These are phyloP conservation scores for Plantago elongata DNA, from an alignment of 257 asterid genomes.

Conservation along the genomic window DNA sequence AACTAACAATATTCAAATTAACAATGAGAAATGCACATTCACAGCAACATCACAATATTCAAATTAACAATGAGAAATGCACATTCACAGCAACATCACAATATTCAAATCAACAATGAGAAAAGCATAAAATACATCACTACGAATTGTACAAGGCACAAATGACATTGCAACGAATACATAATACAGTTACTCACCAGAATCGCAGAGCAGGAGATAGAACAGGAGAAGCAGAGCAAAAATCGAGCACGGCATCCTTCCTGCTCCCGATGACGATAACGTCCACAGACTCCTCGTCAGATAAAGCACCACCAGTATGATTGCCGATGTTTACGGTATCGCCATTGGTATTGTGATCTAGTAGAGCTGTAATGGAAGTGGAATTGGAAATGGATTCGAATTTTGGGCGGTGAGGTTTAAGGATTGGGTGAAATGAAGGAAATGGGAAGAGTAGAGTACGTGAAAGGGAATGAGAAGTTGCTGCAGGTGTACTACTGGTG, in stretches of 20 bases:
- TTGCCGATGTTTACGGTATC: conserved; percentile 12
- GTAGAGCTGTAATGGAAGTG: conserved; percentile 20
- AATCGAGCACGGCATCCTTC: conserved; percentile 70
- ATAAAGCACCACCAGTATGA: conserved; percentile 12
- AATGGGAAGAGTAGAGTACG: no score
- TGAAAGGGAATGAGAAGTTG: no score
- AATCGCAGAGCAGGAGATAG: conserved; percentile 66
- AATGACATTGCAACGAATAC: no score
- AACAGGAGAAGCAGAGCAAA: conserved; percentile 60
- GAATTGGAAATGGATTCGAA: neutral
- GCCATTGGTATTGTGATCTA: conserved; percentile 15
- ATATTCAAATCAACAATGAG: neutral
- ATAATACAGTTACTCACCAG: conserved; percentile 38
- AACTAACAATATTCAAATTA: neutral
- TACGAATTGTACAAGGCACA: no score
- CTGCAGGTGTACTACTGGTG: no score
- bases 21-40: neutral
- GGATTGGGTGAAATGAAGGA: no score
- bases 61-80: neutral
- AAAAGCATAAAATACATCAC: no score
- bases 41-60: neutral
- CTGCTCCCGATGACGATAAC: conserved; percentile 77
- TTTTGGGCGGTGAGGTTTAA: no score
- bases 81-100: neutral
- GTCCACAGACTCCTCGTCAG: conserved; percentile 53